Conservation (phyloP, 2,329 filamentous ascomycete genomes). For the Gremmenia infestans region DNA sequence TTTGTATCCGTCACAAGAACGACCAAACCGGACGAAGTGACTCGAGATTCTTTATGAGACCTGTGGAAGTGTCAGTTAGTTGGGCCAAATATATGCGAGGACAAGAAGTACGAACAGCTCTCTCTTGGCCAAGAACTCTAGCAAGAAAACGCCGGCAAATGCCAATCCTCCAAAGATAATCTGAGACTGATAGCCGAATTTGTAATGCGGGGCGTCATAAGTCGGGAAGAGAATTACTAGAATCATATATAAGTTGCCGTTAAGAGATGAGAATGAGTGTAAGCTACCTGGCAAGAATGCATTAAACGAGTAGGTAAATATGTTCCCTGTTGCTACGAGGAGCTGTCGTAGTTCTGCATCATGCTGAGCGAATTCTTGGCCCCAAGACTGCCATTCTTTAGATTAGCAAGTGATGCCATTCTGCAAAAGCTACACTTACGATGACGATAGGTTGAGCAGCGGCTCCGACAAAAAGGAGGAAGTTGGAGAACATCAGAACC, state of each 20-base stretch:
- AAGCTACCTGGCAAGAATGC: conserved; percentile 3
- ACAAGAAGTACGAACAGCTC: not conserved
- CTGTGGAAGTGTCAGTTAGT: too few species aligned
- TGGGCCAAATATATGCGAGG: too few species aligned
- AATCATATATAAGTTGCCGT: not conserved
- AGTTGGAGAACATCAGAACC: conserved; percentile 4
- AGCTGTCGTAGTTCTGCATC: conserved; percentile 7
- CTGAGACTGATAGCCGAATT: conserved; percentile 32
- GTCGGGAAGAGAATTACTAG: conserved; percentile 32
- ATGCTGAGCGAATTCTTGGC: not conserved
- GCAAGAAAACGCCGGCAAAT: conserved; percentile 12
- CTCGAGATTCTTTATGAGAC: too few species aligned
- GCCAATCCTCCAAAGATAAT: conserved; percentile 32
- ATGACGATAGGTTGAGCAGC: conserved; percentile 4
- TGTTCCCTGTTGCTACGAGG: conserved; percentile 8
- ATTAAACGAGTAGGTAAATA: conserved; percentile 4
- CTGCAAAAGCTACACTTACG: not conserved
- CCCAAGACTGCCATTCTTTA: conserved; percentile 1
- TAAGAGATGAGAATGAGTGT: not conserved
- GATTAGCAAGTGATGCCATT: too few species aligned
- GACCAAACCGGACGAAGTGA: too few species aligned
- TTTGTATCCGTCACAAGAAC: too few species aligned
- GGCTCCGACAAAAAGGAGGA: not conserved
- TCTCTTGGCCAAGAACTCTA: conserved; percentile 4
- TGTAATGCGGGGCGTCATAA: conserved; percentile 33